Percentiles rank a stretch among this genome's conserved stretches.
phyloP scores from a whole-genome alignment of 2,329 filamentous ascomycete genomes.

The Pyricularia pennisetigena region DNA sequence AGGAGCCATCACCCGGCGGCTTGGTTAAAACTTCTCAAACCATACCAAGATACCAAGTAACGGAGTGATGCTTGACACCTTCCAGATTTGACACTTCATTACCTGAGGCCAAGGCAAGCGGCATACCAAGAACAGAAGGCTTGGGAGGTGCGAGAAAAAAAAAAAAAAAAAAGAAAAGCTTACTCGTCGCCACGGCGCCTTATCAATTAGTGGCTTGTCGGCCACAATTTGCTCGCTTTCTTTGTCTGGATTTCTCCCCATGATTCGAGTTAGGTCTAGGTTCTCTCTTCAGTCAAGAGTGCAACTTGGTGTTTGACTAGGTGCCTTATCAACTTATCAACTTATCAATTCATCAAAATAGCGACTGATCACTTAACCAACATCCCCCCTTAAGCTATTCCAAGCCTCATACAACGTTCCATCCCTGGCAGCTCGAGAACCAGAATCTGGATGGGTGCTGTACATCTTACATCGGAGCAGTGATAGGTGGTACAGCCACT shows the following conservation, averaged over 20 bases:
- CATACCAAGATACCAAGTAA: not conserved
- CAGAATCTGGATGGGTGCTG: not conserved
- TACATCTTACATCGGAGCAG: not conserved
- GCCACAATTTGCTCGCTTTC: not conserved
- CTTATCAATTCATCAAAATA: not conserved
- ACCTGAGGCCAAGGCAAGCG: not conserved
- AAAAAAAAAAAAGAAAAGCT: not conserved
- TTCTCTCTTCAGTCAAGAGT: not conserved
- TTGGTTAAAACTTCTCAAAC: not conserved
- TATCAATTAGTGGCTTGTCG: not conserved
- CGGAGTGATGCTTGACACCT: not conserved
- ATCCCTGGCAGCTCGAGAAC: not conserved
- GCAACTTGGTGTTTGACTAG: not conserved
- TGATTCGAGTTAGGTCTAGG: not conserved
- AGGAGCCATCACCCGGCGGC: not conserved
- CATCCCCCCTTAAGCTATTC: not conserved
- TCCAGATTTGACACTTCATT: not conserved
- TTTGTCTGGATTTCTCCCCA: not conserved
- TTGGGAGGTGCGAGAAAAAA: not conserved
- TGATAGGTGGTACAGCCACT: not conserved
- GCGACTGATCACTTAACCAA: not conserved
- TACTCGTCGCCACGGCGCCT: not conserved
- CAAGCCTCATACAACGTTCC: not conserved
- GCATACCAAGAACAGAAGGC: not conserved
- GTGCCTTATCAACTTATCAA: no score